Base-by-base conservation (phyloP, 2,329 filamentous ascomycete species). In the Orbilia quercus region DNA sequence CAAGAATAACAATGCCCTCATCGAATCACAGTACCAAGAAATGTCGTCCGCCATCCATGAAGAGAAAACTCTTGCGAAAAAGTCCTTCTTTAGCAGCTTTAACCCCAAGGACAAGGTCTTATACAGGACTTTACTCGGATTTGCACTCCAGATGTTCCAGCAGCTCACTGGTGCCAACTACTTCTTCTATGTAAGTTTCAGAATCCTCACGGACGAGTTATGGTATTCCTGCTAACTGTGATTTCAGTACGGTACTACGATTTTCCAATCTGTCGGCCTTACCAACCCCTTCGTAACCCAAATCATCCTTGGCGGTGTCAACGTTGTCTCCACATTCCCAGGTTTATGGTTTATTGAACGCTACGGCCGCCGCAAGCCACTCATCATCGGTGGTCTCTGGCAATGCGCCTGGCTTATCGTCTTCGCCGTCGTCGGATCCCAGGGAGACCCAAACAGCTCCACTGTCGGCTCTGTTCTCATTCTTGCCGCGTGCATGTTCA, bases 271-370 rank as follows among this genome's bases (percentile, higher is more conserved):
- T 0, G 87, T 89, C 1, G 89, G 89, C 70, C 84, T 91, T 50
- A 80, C 84, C 1, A 88, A 91, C 79, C 86, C 86, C 16, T 89
- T 88, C 77, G 82, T 87, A 66, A 89, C 86, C 0, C 87, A 89
- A 78, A 86, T 91, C 78, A 90, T 91, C 70, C 83, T 90, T 0
- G 85, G 85, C 16, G 86, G 85, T 4, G 87, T 91, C 75, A 91
- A 91, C 77, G 88, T 91, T 9, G 84, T 82, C 74, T 86, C 85
- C 79, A 90, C 89, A 14, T 87, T 91, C 75, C 84, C 84, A 36
- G 89, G 88, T 28, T 82, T 92, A 3, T 91, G 87, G 75, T 83
- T 91, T 20, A 88, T 91, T 0, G 88, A 91, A 78, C 85, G 84
- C 74, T 88, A 84, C 66, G 89, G 89, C 34, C 86, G 90, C n/a